Base-by-base conservation (phyloP, 2,329 filamentous ascomycete genomes). In the Incumbomyces delicatus region DNA sequence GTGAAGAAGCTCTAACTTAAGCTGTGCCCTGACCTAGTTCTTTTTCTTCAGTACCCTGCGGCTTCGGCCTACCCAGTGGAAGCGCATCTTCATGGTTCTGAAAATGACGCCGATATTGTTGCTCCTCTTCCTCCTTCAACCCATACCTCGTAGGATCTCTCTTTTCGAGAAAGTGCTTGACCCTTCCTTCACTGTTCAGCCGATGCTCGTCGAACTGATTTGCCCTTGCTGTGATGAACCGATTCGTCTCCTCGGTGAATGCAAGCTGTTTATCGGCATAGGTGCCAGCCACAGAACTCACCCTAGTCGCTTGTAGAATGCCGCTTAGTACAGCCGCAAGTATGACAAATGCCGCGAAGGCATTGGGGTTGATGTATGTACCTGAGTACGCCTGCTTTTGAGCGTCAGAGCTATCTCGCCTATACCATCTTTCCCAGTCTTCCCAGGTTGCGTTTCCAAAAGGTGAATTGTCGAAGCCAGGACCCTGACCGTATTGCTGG, bases 381-480 rank as follows among this genome's bases (percentile, higher is more conserved):
- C 66, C 56, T 78, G 76, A 38, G 50, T 58, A 42, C 61, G 62
- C 54, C 53, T 63, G 63, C 59, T 64, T 58, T 53, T 60, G 61
- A 10, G 46, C 13, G 1, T 51, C 58, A 60, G 56, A 72, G 69
- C 41, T 72, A 63, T 60, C 71, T 64, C 63, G 72, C 63, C 78
- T 71, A 57, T 85, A 76, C 81, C 84, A 94, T 37, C 74, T 75
- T 68, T 95, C 87, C 89, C 89, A 95, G 63, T 98, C 92, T 63
- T 98, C 92, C 92, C 92, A 98, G 0, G 92, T 96, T 1, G 87
- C 92, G 63, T 96, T 96, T 56, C 70, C 63, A 58, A 71, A 76
- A 41, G 81, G 77, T 62, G 61, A 72, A 47, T 58, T 68, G 57
- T 59, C 69, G 54, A 50, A 67, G 55, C 54, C 61, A 51, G 54